A percentile compares a stretch with the other conserved stretches of the same genome.
phyloP scores from a whole-genome alignment of 2,329 filamentous ascomycete genomes.

The Hymenoscyphus occultus region DNA sequence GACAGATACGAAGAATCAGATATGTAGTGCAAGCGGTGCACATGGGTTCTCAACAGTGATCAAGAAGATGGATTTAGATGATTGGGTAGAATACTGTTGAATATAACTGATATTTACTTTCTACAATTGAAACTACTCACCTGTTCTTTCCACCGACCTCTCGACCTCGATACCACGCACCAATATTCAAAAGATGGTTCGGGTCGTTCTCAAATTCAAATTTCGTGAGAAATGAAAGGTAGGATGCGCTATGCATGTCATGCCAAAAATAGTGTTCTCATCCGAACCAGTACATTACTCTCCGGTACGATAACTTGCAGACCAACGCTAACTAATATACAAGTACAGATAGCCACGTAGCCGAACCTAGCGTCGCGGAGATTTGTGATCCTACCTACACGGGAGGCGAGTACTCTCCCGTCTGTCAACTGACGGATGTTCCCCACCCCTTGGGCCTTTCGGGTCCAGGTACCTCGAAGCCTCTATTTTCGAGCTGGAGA shows the following conservation, averaged over 20 bases:
- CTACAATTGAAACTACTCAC: background rate
- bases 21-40: background rate
- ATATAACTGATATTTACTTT: background rate
- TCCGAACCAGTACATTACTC: background rate
- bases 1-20: conserved; percentile 29
- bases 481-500: background rate
- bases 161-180: background rate
- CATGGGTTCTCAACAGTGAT: conserved; percentile 4
- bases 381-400: too few relatives aligned
- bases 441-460: background rate
- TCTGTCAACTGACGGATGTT: background rate
- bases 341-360: background rate
- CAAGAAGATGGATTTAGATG: conserved; percentile 9
- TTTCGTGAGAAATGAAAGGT: background rate
- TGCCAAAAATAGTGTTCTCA: background rate
- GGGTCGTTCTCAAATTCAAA: background rate
- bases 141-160: background rate
- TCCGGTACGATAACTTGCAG: background rate
- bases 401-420: background rate
- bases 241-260: background rate
- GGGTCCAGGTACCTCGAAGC: background rate
- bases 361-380: background rate
- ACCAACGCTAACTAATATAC: background rate
- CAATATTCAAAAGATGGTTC: background rate
- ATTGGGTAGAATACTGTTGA: conserved; percentile 9